A percentile compares a stretch with the other conserved stretches of the same genome.
These are phyloP conservation scores for Cinnamomum micranthum DNA, from an alignment of 164 flowering plant species.

Conservation along the genomic window DNA sequence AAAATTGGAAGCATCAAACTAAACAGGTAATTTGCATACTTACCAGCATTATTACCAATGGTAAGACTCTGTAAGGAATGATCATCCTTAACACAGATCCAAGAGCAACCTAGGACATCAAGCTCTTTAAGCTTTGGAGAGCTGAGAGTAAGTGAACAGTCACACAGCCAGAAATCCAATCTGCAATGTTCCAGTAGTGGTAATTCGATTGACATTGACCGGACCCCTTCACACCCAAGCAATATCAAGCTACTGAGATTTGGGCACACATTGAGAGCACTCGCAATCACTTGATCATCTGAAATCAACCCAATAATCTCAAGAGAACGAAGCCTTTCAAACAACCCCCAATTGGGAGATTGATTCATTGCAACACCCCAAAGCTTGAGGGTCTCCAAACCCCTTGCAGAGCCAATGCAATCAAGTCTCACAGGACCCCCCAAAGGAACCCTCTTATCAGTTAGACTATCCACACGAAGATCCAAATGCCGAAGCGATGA, in stretches of 20 bases:
- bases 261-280: constrained; percentile 61
- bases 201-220: constrained; percentile 51
- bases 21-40: neutral
- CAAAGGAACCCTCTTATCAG: constrained; percentile 20
- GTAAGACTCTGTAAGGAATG: constrained; percentile 46
- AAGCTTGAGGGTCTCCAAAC: constrained; percentile 62
- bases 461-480: constrained; percentile 71
- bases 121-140: constrained; percentile 52
- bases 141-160: constrained; percentile 47
- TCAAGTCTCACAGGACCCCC: constrained; percentile 52
- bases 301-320: constrained; percentile 74
- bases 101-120: constrained; percentile 77
- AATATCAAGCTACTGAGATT: constrained; percentile 52
- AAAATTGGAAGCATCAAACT: neutral
- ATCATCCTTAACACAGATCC: constrained; percentile 57
- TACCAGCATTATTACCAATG: constrained; percentile 75
- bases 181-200: constrained; percentile 58
- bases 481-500: constrained; percentile 57
- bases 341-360: constrained; percentile 68
- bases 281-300: constrained; percentile 47
- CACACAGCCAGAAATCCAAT: constrained; percentile 68
- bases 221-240: constrained; percentile 75
- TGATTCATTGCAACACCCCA: constrained; percentile 74
- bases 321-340: constrained; percentile 45
- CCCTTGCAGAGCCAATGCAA: constrained; percentile 38